Percentiles rank a stretch among this genome's conserved stretches.
Evolutionary conservation across 805 yeast species (phyloP).

Genomic region (Kodamaea neixiangensis): DNA sequence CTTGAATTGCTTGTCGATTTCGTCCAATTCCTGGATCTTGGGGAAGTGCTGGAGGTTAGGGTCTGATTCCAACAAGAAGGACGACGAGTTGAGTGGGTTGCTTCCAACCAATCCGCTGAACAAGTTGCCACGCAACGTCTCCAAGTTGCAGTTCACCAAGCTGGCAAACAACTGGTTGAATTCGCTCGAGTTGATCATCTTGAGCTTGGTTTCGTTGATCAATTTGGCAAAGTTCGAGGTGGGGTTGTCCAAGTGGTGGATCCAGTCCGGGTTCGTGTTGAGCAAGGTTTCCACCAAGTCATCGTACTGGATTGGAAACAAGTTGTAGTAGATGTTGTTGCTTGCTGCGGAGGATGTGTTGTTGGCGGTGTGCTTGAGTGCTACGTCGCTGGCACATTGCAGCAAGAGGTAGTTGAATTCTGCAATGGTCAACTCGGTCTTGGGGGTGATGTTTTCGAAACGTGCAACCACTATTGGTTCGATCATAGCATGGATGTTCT

Average conservation of each 20-base stretch:
- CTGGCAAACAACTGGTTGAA: slow-evolving; percentile 32
- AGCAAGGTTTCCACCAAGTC: slow-evolving; percentile 48
- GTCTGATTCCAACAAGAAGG: slow-evolving; percentile 15
- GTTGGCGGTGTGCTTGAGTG: slow-evolving; percentile 8
- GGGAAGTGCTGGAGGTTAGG: not conserved
- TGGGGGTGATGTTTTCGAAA: slow-evolving; percentile 66
- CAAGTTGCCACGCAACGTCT: slow-evolving; percentile 38
- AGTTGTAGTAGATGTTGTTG: slow-evolving; percentile 10
- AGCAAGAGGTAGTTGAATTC: slow-evolving; percentile 52
- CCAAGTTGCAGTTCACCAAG: slow-evolving; percentile 34
- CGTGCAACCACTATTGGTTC: slow-evolving; percentile 58
- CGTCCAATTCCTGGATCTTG: slow-evolving; percentile 20
- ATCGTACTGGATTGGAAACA: slow-evolving; percentile 42
- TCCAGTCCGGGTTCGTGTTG: slow-evolving; percentile 46
- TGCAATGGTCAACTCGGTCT: slow-evolving; percentile 64
- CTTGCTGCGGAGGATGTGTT: slow-evolving; percentile 8
- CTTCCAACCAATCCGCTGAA: slow-evolving; percentile 22
- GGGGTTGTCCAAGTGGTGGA: slow-evolving; percentile 36
- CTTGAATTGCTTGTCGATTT: slow-evolving; percentile 32
- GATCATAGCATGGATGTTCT: slow-evolving; percentile 52
- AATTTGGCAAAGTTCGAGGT: slow-evolving; percentile 41
- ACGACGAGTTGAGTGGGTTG: slow-evolving; percentile 12
- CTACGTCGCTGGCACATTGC: slow-evolving; percentile 17
- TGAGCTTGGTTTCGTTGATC: slow-evolving; percentile 47
- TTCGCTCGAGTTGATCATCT: slow-evolving; percentile 29